Evolutionary conservation across 2,329 filamentous ascomycete genomes (phyloP).

Genomic region (Curvularia eragrostidis): DNA sequence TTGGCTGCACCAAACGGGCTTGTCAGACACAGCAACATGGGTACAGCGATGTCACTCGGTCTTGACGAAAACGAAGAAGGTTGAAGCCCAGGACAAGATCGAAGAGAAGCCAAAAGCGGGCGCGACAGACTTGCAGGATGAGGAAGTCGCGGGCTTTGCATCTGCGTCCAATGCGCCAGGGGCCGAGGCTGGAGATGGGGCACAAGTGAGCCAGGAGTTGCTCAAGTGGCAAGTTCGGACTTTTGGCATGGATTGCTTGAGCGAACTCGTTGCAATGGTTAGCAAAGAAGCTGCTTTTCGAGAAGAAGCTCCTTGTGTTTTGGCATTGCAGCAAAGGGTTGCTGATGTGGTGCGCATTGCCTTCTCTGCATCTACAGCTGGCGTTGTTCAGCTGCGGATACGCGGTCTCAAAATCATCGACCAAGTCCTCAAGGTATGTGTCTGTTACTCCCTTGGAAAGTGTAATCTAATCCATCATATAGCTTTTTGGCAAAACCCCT

Average conservation of each 20-base stretch:
- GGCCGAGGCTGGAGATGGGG: slow-evolving; percentile 50
- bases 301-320: slow-evolving; percentile 78
- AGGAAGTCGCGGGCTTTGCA: slow-evolving; percentile 95
- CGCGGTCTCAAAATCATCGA: slow-evolving; percentile 94
- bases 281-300: slow-evolving; percentile 79
- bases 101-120: slow-evolving; percentile 58
- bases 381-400: slow-evolving; percentile 86
- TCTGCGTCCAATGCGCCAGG: slow-evolving; percentile 67
- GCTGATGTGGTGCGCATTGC: slow-evolving; percentile 96
- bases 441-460: background rate
- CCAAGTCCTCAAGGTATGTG: slow-evolving; percentile 74
- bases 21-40: slow-evolving; percentile 83
- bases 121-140: slow-evolving; percentile 85
- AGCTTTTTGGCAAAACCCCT: slow-evolving; percentile 91
- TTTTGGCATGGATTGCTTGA: slow-evolving; percentile 89
- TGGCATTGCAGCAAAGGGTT: slow-evolving; percentile 79
- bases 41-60: slow-evolving; percentile 86
- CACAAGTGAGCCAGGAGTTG: slow-evolving; percentile 73
- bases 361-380: slow-evolving; percentile 95
- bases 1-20: slow-evolving; percentile 90
- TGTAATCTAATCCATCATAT: background rate
- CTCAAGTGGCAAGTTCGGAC: slow-evolving; percentile 94
- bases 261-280: slow-evolving; percentile 79
- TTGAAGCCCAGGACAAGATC: slow-evolving; percentile 62
- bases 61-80: slow-evolving; percentile 82